These are phyloP conservation scores for Cytospora paraplurivora DNA, from an alignment of 2,329 filamentous ascomycete genomes.

Conservation along the genomic window DNA sequence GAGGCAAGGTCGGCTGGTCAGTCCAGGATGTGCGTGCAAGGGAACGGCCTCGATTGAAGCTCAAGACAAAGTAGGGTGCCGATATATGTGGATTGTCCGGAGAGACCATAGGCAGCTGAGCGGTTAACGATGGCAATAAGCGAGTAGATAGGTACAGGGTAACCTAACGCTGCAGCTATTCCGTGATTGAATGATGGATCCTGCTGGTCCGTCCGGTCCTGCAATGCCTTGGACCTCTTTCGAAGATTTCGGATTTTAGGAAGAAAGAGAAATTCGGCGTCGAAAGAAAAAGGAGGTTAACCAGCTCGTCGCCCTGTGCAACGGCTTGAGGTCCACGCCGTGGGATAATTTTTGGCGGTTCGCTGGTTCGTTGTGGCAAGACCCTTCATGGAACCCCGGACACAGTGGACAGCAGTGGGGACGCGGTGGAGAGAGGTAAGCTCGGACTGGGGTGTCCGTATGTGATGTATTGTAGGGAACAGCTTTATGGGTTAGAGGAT, in stretches of 20 bases:
- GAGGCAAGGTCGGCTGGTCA: conserved; percentile 15
- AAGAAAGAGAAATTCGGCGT: conserved; percentile 14
- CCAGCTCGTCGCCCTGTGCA: conserved; percentile 29
- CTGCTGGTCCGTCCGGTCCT: conserved; percentile 18
- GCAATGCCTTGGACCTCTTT: conserved; percentile 14
- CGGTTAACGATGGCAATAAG: conserved; percentile 19
- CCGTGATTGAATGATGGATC: conserved; percentile 27
- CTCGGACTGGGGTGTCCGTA: conserved; percentile 23
- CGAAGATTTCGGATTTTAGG: conserved; percentile 5
- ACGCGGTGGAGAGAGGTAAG: conserved; percentile 12
- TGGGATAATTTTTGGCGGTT: conserved; percentile 27
- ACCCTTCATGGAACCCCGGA: conserved; percentile 27
- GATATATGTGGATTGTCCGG: conserved; percentile 33
- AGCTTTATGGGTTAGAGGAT: conserved; percentile 15
- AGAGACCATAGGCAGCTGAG: conserved; percentile 30
- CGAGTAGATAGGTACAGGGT: conserved; percentile 33
- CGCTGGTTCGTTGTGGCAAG: conserved; percentile 27
- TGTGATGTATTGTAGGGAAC: neutral
- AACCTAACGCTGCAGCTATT: conserved; percentile 40
- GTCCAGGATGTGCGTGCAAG: conserved; percentile 13
- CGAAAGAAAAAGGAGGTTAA: conserved; percentile 24
- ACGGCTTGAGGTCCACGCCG: conserved; percentile 28
- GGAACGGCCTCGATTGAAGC: conserved; percentile 10
- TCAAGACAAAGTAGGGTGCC: conserved; percentile 13
- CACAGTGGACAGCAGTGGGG: conserved; percentile 26